phyloP scores from a whole-genome alignment of 805 yeast species.

The Scheffersomyces spartinae region DNA sequence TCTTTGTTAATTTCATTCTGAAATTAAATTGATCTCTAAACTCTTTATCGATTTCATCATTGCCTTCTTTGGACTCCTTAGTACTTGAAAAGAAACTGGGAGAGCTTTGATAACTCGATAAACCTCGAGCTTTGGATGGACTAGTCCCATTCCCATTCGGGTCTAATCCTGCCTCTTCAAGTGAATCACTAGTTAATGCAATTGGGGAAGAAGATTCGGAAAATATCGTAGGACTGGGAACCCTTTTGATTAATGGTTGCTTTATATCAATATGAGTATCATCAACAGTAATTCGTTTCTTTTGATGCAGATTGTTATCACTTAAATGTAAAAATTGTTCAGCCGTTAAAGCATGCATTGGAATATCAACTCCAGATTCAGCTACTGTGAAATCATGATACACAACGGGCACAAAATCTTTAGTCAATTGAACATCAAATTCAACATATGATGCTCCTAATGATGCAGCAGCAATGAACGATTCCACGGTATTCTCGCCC shows the following conservation, averaged over 20 bases:
- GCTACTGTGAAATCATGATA: slow-evolving; percentile 93
- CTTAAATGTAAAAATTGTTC: slow-evolving; percentile 72
- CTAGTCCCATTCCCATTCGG: no score
- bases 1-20: slow-evolving; percentile 78
- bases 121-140: no score
- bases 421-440: slow-evolving; percentile 91
- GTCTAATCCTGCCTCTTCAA: no score
- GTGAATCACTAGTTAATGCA: no score
- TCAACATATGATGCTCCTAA: slow-evolving; percentile 95
- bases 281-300: no score
- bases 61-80: no score
- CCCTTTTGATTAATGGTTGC: no score
- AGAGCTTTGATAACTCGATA: no score
- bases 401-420: slow-evolving; percentile 83
- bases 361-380: slow-evolving; percentile 91
- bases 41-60: slow-evolving; percentile 28
- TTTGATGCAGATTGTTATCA: slow-evolving; percentile 11
- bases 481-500: slow-evolving; percentile 92
- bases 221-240: no score
- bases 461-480: slow-evolving; percentile 92
- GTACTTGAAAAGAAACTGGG: no score
- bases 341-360: slow-evolving; percentile 84
- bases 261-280: no score
- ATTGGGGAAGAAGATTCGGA: no score
- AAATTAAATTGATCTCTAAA: slow-evolving; percentile 31